Percentiles rank a stretch among this genome's conserved stretches.
These are phyloP conservation scores for Simplicillium sp. DNA, from an alignment of 2,329 filamentous ascomycete species.

Conservation along the genomic window DNA sequence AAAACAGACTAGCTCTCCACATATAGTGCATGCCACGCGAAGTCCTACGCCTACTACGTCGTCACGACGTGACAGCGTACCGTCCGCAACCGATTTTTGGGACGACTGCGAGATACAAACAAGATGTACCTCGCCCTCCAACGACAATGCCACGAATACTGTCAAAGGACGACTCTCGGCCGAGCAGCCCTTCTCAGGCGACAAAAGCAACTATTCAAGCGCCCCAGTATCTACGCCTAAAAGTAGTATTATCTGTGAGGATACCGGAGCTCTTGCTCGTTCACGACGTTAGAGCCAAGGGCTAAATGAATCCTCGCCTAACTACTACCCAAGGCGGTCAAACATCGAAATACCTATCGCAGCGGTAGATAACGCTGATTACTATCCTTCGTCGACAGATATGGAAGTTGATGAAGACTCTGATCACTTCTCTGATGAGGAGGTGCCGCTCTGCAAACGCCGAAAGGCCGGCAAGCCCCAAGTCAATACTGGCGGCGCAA, in stretches of 20 bases:
- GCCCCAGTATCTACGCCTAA: background rate
- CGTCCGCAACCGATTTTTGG: background rate
- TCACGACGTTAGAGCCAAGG: background rate
- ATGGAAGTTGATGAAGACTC: background rate
- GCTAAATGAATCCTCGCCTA: background rate
- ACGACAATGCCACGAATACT: background rate
- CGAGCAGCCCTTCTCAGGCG: background rate
- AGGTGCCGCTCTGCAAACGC: background rate
- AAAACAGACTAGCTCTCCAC: background rate
- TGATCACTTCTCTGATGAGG: background rate
- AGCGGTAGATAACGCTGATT: conserved; percentile 1
- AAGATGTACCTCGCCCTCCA: background rate
- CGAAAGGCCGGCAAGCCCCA: background rate
- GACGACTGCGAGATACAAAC: background rate
- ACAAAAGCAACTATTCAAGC: background rate
- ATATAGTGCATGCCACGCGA: background rate
- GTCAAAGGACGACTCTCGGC: background rate
- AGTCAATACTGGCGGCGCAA: background rate
- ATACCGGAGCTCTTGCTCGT: background rate
- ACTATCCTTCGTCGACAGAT: background rate
- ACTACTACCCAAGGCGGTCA: background rate
- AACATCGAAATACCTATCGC: background rate
- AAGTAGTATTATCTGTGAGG: background rate
- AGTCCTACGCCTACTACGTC: background rate
- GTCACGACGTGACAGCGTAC: background rate